Conservation (phyloP, 1,139 yeast species). For the Suhomyces wounanorum region DNA sequence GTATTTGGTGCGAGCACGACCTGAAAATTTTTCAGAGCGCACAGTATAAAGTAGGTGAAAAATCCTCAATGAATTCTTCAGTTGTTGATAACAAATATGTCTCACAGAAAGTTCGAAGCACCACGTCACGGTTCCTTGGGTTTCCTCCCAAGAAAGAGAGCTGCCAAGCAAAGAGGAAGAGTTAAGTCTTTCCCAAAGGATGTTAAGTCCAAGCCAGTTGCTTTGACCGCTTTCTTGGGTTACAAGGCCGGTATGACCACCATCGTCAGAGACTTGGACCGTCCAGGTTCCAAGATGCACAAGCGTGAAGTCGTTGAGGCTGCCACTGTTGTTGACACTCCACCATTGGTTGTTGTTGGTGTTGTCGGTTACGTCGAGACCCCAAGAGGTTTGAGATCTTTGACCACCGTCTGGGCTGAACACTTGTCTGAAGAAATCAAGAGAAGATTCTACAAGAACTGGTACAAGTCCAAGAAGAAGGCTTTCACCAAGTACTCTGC, state of each 20-base stretch:
- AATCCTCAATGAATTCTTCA: constrained; percentile 18
- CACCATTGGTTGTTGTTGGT: constrained; percentile 98
- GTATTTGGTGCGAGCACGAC: constrained; percentile 16
- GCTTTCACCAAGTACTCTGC: constrained; percentile 99
- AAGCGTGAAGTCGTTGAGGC: constrained; percentile 99
- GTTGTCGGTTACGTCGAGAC: constrained; percentile 99
- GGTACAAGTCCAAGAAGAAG: constrained; percentile 99
- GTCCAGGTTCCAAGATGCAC: constrained; percentile 99
- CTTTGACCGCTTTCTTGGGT: constrained; percentile 99
- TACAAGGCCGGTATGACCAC: constrained; percentile 99
- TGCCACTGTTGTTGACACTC: constrained; percentile 98
- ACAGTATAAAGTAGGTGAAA: constrained; percentile 8
- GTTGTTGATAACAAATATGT: constrained; percentile 57
- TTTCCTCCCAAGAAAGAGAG: constrained; percentile 99
- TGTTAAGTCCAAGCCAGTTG: constrained; percentile 97
- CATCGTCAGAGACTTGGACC: constrained; percentile 99
- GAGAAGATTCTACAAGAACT: constrained; percentile 99
- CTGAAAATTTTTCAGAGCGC: constrained; percentile 18
- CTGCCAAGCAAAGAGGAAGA: constrained; percentile 97
- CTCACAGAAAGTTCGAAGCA: constrained; percentile 99
- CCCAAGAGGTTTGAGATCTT: constrained; percentile 99
- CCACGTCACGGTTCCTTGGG: constrained; percentile 99
- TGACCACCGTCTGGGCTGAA: constrained; percentile 99
- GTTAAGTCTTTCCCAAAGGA: constrained; percentile 99
- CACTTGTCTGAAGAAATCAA: constrained; percentile 98